Evolutionary conservation across 805 yeast genomes (phyloP).

Genomic region (Candida xiaguanensis): DNA sequence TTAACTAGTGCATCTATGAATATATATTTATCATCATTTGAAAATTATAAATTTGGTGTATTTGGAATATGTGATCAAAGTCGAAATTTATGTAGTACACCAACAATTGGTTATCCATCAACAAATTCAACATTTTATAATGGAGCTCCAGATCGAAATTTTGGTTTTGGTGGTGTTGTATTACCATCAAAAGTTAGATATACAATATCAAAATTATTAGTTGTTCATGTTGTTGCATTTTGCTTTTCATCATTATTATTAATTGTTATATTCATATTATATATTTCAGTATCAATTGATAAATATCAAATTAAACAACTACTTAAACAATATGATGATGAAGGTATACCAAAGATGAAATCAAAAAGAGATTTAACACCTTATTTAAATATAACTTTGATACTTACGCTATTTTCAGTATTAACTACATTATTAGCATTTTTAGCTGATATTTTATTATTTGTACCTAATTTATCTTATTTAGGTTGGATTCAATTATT

Average conservation of each 20-base stretch:
- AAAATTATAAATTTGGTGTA: conserved; percentile 39
- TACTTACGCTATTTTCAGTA: conserved; percentile 66
- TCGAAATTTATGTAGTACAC: conserved; percentile 26
- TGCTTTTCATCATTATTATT: conserved; percentile 22
- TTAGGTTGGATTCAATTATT: conserved; percentile 82
- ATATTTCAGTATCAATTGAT: conserved; percentile 10
- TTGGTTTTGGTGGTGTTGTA: conserved; percentile 20
- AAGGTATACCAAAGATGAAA: conserved; percentile 5
- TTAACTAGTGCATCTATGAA: conserved; percentile 25
- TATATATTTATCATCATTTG: conserved; percentile 28
- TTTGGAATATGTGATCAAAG: conserved; percentile 37
- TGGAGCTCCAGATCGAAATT: conserved; percentile 6
- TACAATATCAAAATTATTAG: conserved; percentile 37
- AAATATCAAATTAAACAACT: not conserved
- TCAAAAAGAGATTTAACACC: conserved; percentile 18
- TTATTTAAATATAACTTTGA: conserved; percentile 48
- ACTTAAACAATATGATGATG: conserved; percentile 3
- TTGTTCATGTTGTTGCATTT: conserved; percentile 40
- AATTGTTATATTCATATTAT: conserved; percentile 11
- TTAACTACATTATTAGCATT: conserved; percentile 69
- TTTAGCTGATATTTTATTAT: conserved; percentile 75
- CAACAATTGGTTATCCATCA: conserved; percentile 36
- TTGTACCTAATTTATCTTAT: conserved; percentile 72
- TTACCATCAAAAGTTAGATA: conserved; percentile 40
- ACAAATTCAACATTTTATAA: conserved; percentile 15